Conservation (phyloP, 805 yeast genomes). For the Cyberlindnera subsufficiens region DNA sequence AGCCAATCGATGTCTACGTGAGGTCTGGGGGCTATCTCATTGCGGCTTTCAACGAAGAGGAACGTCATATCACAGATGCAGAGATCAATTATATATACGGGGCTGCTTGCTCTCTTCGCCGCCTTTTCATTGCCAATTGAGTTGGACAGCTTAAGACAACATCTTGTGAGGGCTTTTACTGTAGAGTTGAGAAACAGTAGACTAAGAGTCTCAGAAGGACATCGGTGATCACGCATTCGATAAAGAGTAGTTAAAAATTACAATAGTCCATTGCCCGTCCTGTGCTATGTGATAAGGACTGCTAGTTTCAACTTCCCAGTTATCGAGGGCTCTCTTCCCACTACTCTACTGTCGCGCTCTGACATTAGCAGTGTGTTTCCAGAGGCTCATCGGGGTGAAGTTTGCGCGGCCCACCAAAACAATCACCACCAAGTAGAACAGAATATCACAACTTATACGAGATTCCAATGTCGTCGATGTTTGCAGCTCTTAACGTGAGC, state of each 20-base stretch:
- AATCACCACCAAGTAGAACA: background rate
- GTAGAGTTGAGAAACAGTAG: too few species aligned
- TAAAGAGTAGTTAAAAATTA: too few species aligned
- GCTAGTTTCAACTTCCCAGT: too few species aligned
- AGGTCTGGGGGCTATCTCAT: slow-evolving; percentile 49
- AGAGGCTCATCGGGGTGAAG: background rate
- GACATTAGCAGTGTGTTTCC: background rate
- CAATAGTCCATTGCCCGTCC: too few species aligned
- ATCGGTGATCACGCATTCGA: too few species aligned
- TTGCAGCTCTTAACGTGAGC: slow-evolving; percentile 72
- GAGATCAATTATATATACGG: slow-evolving; percentile 41
- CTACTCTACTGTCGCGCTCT: too few species aligned
- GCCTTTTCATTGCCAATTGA: slow-evolving; percentile 30
- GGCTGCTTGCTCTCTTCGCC: slow-evolving; percentile 42
- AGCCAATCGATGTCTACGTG: slow-evolving; percentile 37
- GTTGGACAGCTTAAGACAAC: background rate
- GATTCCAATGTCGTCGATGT: slow-evolving; percentile 41
- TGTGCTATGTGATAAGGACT: too few species aligned
- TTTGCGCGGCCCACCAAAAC: too few species aligned
- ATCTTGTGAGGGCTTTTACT: too few species aligned
- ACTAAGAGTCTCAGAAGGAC: too few species aligned
- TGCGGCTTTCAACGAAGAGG: slow-evolving; percentile 35
- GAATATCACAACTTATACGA: background rate
- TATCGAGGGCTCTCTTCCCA: too few species aligned
- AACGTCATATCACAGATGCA: slow-evolving; percentile 27